phyloP scores from a whole-genome alignment of 2,329 filamentous ascomycete species.

The Xylariaceae sp. region DNA sequence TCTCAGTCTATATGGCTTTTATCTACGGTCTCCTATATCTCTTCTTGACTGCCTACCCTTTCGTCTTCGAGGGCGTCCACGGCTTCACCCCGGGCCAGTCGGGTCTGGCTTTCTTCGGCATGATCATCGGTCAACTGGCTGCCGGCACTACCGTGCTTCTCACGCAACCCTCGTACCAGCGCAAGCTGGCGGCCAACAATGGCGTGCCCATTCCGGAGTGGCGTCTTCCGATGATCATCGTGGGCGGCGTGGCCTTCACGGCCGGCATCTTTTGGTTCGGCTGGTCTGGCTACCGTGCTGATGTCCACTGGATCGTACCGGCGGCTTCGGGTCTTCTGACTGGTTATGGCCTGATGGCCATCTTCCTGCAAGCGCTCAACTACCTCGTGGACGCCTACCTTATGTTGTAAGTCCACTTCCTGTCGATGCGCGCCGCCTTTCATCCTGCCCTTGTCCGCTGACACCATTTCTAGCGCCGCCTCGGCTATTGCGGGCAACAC shows the following conservation, averaged over 20 bases:
- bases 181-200: constrained; percentile 61
- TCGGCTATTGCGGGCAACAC: constrained; percentile 79
- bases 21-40: constrained; percentile 70
- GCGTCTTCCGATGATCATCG: constrained; percentile 56
- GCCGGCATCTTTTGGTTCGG: constrained; percentile 70
- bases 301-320: constrained; percentile 59
- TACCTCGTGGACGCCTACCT: constrained; percentile 72
- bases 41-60: constrained; percentile 76
- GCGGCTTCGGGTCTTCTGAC: constrained; percentile 54
- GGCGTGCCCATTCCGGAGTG: constrained; percentile 58
- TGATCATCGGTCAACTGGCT: constrained; percentile 66
- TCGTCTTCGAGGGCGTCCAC: constrained; percentile 70
- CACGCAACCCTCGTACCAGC: constrained; percentile 59
- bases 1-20: constrained; percentile 68
- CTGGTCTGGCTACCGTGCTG: constrained; percentile 54
- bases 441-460: too few species aligned
- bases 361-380: constrained; percentile 75
- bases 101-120: constrained; percentile 78
- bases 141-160: constrained; percentile 57
- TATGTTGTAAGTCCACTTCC: constrained; percentile 42
- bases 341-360: constrained; percentile 72
- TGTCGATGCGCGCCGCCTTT: too few species aligned
- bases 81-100: constrained; percentile 60
- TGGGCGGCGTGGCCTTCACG: constrained; percentile 52
- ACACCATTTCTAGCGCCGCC: constrained; percentile 55